Base-by-base conservation (phyloP, 1,284 basidiomycete species). In the Heliocybe sulcata region DNA sequence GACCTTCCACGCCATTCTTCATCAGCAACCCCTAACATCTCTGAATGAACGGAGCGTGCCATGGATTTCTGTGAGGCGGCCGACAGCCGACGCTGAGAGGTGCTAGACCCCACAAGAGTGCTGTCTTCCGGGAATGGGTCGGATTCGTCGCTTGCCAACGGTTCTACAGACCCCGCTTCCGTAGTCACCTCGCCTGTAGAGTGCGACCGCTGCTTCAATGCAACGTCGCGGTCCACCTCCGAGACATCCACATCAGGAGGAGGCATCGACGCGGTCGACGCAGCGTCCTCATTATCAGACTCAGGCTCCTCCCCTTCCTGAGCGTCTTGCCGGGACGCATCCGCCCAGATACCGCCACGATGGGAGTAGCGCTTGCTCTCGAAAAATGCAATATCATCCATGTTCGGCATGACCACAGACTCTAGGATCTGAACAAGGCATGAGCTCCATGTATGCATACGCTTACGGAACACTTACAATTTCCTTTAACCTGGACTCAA, bases 371-470 rank as follows among this genome's bases (percentile, higher is more conserved):
- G 65, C 0, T 71, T 67, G 45, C 90, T 95, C 68, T 96, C 90
- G 68, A 97, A 98, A 80, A 95, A 98, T 2, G 94, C 80, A 56
- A 98, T 87, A 65, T 98, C 96, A 69, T 99, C 96, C 92, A 98
- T 96, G 71, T 98, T 93, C 8, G 97, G 97, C 63, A 96, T 72
- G 10, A 99, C 95, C 26, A 99, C 81, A 0, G 93, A 95, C 64
- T 99, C 96, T 62, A 83, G 80, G 52, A 98, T 89, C 93, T 96
- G 63, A 3, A 57, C n/a, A 14, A 53, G 16, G 8, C 3, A 14
- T 53, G 3, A 38, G 23, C 3, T 3, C 3, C 45, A 19, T 19
- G 3, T 20, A 20, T 45, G 10, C 3, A 4, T 35, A 27, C 4
- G 16, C 23, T 4, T 26, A 4, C 11, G n/a, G 20, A 31, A 19